Evolutionary conservation across 176 grass and related monocot genomes (phyloP).

Genomic region (Eleusine coracana): DNA sequence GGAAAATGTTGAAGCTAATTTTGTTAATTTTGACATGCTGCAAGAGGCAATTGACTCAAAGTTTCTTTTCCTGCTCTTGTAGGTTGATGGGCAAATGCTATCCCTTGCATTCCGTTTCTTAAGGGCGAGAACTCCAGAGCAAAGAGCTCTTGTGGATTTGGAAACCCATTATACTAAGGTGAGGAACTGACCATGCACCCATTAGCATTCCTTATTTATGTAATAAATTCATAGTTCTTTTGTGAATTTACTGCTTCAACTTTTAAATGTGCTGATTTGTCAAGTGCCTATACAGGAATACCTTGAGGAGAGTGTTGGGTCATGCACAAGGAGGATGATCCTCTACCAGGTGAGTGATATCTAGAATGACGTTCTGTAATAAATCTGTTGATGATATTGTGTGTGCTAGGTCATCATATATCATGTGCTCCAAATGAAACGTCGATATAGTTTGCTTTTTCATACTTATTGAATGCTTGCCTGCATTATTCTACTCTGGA

Average conservation of each 20-base stretch:
- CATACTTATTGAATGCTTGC: not conserved
- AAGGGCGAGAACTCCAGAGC: slow-evolving; percentile 79
- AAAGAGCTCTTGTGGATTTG: slow-evolving; percentile 92
- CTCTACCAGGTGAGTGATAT: slow-evolving; percentile 83
- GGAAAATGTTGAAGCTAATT: not conserved
- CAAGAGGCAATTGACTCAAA: too few relatives aligned
- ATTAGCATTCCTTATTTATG: not conserved
- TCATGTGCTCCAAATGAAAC: not conserved
- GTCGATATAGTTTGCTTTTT: not conserved
- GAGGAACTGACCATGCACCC: not conserved
- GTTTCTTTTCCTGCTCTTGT: slow-evolving; percentile 24
- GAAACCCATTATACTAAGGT: slow-evolving; percentile 98
- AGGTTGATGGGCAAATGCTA: slow-evolving; percentile 86
- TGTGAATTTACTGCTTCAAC: not conserved
- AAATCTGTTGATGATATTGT: too few relatives aligned
- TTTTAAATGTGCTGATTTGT: not conserved
- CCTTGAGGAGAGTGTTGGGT: slow-evolving; percentile 79
- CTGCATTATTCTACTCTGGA: not conserved
- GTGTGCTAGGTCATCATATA: not conserved
- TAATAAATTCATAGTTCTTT: not conserved
- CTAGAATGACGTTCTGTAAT: not conserved
- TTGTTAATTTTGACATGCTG: not conserved
- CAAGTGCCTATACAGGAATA: slow-evolving; percentile 70
- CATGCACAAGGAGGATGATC: slow-evolving; percentile 72
- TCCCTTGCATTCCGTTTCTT: slow-evolving; percentile 96